These are phyloP conservation scores for Aureobasidium mangrovei DNA, from an alignment of 2,329 filamentous ascomycete species.

Conservation along the genomic window DNA sequence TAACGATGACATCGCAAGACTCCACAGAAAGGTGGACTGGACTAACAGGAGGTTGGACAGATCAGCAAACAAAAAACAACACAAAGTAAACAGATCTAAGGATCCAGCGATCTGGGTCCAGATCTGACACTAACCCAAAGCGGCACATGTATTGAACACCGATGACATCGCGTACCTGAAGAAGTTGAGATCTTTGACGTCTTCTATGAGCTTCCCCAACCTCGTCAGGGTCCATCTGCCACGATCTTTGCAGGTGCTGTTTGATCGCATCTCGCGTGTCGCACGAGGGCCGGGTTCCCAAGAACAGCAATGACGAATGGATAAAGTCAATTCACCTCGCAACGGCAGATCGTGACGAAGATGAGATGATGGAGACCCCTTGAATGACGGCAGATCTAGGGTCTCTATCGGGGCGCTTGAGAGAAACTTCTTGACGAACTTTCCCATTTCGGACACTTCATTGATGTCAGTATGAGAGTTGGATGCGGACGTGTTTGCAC, in stretches of 20 bases:
- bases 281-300: slow-evolving; percentile 1
- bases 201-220: background rate
- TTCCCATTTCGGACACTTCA: slow-evolving; percentile 9
- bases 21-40: too few relatives aligned
- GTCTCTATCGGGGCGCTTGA: too few relatives aligned
- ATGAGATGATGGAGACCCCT: too few relatives aligned
- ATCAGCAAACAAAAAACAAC: too few relatives aligned
- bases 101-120: background rate
- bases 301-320: background rate
- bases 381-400: too few relatives aligned
- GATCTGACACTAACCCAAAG: slow-evolving; percentile 5
- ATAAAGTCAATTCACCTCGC: slow-evolving; percentile 1
- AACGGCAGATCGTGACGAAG: background rate
- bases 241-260: too few relatives aligned
- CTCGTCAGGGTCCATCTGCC: background rate
- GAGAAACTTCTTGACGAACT: background rate
- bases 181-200: background rate
- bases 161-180: background rate
- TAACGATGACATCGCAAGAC: too few relatives aligned
- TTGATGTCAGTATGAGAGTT: slow-evolving; percentile 11
- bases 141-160: slow-evolving; percentile 2
- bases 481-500: background rate
- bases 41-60: too few relatives aligned
- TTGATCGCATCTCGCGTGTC: background rate
- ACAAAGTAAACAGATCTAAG: too few relatives aligned